These are phyloP conservation scores for Podaxis rugospora DNA, from an alignment of 768 basidiomycete genomes.

Conservation along the genomic window DNA sequence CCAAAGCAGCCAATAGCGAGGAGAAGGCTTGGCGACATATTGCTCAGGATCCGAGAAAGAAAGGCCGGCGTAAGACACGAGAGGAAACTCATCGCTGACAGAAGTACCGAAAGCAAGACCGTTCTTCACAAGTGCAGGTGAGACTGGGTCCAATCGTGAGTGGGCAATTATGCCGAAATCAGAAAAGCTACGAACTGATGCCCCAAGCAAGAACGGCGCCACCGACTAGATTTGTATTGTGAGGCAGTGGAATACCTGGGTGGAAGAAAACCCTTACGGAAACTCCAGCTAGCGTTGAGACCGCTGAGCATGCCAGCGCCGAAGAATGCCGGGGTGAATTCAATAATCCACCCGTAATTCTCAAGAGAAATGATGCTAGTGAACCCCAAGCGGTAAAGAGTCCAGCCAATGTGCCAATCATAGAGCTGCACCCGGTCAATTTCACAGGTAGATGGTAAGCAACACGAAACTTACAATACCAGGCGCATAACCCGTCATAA, in stretches of 20 bases:
- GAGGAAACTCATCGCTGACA: slow-evolving; percentile 34
- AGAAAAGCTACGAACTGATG: slow-evolving; percentile 34
- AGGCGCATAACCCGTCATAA: slow-evolving; percentile 53
- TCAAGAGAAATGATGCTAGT: slow-evolving; percentile 54
- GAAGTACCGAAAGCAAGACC: slow-evolving; percentile 44
- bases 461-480: slow-evolving; percentile 37
- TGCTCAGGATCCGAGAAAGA: slow-evolving; percentile 39
- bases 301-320: slow-evolving; percentile 58
- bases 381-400: slow-evolving; percentile 54
- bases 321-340: slow-evolving; percentile 55
- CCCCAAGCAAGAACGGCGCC: slow-evolving; percentile 58
- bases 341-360: slow-evolving; percentile 54
- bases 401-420: slow-evolving; percentile 66
- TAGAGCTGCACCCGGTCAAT: slow-evolving; percentile 29
- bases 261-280: slow-evolving; percentile 33
- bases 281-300: slow-evolving; percentile 53
- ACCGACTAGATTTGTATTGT: slow-evolving; percentile 30
- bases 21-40: slow-evolving; percentile 42
- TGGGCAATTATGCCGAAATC: neutral
- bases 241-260: neutral
- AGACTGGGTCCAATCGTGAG: slow-evolving; percentile 27
- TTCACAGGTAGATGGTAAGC: neutral
- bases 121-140: slow-evolving; percentile 47
- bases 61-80: slow-evolving; percentile 40
- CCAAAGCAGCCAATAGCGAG: slow-evolving; percentile 62